A percentile compares a stretch with the other conserved stretches of the same genome.
Conservation (phyloP, 805 yeast genomes). For the Ogataea populi-albae region DNA sequence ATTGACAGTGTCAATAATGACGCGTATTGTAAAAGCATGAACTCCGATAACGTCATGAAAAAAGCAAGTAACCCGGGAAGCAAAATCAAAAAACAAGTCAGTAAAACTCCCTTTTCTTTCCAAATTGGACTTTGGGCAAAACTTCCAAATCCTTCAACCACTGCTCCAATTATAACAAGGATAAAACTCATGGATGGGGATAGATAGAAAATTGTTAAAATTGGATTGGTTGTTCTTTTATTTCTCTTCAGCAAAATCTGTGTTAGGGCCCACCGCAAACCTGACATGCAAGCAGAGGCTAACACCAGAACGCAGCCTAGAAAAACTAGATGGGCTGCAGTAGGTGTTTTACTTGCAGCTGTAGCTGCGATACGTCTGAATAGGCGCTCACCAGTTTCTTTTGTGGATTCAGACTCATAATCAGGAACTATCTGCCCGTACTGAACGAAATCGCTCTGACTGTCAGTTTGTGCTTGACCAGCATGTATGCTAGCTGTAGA, state of each 20-base stretch:
- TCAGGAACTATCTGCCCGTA: constrained; percentile 24
- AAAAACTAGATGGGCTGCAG: constrained; percentile 26
- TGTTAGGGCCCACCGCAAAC: constrained; percentile 93
- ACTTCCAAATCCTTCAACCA: constrained; percentile 63
- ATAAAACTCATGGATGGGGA: constrained; percentile 79
- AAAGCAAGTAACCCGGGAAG: constrained; percentile 88
- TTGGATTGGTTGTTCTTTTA: constrained; percentile 65
- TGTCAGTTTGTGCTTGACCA: not conserved
- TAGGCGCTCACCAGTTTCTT: not conserved
- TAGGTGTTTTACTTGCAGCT: constrained; percentile 4
- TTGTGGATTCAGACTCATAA: constrained; percentile 2
- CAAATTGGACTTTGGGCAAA: constrained; percentile 60
- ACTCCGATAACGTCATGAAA: constrained; percentile 85
- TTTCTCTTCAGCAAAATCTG: constrained; percentile 71
- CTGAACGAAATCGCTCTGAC: constrained; percentile 9
- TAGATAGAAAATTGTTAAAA: constrained; percentile 76
- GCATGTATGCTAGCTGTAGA: not conserved
- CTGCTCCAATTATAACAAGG: constrained; percentile 58
- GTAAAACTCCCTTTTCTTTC: constrained; percentile 53
- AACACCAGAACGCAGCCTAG: constrained; percentile 75
- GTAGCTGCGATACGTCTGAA: constrained; percentile 2
- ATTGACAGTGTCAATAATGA: constrained; percentile 83
- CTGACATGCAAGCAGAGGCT: constrained; percentile 76
- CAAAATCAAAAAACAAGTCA: constrained; percentile 56
- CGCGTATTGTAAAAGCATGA: constrained; percentile 74